Base-by-base conservation (phyloP, 2,329 filamentous ascomycete species). In the Xylariaceae sp. region DNA sequence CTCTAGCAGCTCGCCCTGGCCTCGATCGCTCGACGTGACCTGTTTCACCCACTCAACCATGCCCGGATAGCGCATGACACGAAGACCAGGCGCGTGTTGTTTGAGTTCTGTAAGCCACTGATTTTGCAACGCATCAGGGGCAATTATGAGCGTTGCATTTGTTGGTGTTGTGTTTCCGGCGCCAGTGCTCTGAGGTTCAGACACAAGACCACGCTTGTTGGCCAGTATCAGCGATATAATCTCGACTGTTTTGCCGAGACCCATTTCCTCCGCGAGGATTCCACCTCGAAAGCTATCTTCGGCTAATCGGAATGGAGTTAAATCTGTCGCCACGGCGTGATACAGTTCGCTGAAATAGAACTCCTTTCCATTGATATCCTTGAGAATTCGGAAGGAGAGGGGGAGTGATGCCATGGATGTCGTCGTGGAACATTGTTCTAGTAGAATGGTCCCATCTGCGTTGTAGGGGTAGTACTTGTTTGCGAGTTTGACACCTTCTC, bases 251-350 rank as follows among this genome's bases (percentile, higher is more conserved):
- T 93, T 93, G 1, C 89, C 89, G 1, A 93, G 73, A 0, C 89
- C 89, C 89, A 93, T 93, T 67, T 93, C 89, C 63, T 93, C 89
- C 0, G 87, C 84, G 5, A 93, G 72, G 44, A 90, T 85, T 0
- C 88, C 88, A 12, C 83, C 82, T 42, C 69, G 76, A 11, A 82
- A 52, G 0, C 60, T 57, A n/a, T 66, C 64, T 47, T 80, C 71
- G 18, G 67, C 53, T 42, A 71, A 65, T 33, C 68, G 66, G 49
- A 82, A 83, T 2, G 70, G 62, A 0, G 64, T 54, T 9, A 74
- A 54, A 61, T 87, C 75, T 36, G 73, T 72, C 1, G 81, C 77
- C 5, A 84, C 73, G 13, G 82, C 69, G 22, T 86, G 82, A 47
- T 86, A 82, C 0, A 89, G 69, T 49, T 83, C 76, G 63, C 86